A percentile compares a stretch with the other conserved stretches of the same genome.
Conservation (phyloP, 2,329 filamentous ascomycete species). For the Colletotrichum sp. region DNA sequence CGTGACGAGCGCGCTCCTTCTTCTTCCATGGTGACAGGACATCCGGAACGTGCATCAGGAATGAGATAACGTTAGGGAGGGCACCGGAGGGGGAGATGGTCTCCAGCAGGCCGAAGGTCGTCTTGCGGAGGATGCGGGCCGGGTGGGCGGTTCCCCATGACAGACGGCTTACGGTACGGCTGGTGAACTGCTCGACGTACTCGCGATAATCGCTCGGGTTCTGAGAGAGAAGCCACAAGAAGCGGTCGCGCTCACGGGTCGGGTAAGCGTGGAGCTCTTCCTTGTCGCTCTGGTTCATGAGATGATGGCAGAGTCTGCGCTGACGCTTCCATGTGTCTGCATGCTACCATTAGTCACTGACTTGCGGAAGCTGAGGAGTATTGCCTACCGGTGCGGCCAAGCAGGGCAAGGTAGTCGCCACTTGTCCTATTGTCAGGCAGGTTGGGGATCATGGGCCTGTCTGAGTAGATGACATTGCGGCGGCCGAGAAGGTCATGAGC, state of each 20-base stretch:
- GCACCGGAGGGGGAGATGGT: conserved; percentile 51
- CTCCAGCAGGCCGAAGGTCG: conserved; percentile 50
- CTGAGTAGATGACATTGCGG: conserved; percentile 49
- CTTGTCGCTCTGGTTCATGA: conserved; percentile 45
- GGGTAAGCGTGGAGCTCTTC: conserved; percentile 46
- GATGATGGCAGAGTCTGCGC: conserved; percentile 47
- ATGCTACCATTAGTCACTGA: background rate
- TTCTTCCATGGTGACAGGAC: conserved; percentile 49
- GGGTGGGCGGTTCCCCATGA: conserved; percentile 50
- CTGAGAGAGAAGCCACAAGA: conserved; percentile 45
- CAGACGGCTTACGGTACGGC: conserved; percentile 49
- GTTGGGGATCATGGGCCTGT: conserved; percentile 51
- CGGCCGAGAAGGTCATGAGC: conserved; percentile 49
- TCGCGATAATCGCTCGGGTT: conserved; percentile 48
- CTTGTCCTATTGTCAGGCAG: conserved; percentile 52
- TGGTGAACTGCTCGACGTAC: conserved; percentile 52
- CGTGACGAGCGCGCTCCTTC: conserved; percentile 44
- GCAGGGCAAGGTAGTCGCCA: conserved; percentile 50
- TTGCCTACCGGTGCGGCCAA: conserved; percentile 43
- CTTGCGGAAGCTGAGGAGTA: background rate
- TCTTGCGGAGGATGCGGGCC: conserved; percentile 43
- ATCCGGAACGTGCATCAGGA: conserved; percentile 42
- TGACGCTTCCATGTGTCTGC: conserved; percentile 55
- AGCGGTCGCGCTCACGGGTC: conserved; percentile 48
- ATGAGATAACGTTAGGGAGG: conserved; percentile 44